These are phyloP conservation scores for Oryza punctata DNA, from an alignment of 176 grass and related monocot species.

Conservation along the genomic window DNA sequence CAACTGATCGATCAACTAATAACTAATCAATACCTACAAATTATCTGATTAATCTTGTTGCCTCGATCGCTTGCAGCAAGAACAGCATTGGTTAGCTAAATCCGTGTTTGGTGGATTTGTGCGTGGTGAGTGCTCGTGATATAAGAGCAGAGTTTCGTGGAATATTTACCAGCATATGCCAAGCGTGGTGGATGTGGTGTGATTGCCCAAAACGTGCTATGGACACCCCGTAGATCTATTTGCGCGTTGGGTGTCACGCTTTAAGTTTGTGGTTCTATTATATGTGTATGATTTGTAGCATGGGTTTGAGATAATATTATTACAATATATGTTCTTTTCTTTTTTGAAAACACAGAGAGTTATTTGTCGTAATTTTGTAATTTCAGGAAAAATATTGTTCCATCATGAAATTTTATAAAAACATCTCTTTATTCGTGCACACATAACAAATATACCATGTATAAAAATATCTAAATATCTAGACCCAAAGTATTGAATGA, in stretches of 20 bases:
- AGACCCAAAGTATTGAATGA: too few species aligned
- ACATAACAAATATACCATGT: too few species aligned
- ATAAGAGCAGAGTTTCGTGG: conserved; percentile 14
- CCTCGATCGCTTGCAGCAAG: background rate
- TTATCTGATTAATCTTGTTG: background rate
- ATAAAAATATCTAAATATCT: too few species aligned
- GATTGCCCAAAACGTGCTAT: background rate
- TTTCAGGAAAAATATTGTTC: too few species aligned
- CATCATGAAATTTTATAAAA: too few species aligned
- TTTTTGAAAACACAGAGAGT: background rate
- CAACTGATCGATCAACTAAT: background rate
- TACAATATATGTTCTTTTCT: too few species aligned
- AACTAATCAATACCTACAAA: background rate
- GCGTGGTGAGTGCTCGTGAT: conserved; percentile 4
- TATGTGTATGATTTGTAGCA: background rate
- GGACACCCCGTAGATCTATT: conserved; percentile 2
- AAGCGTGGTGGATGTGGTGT: conserved; percentile 22
- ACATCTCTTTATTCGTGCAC: too few species aligned
- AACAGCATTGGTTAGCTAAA: background rate
- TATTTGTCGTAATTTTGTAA: background rate
- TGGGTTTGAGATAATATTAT: background rate
- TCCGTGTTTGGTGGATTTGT: background rate
- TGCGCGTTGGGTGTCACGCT: background rate
- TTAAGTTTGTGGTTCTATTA: too few species aligned
- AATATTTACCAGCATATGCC: conserved; percentile 94